Percentiles rank a stretch among this genome's conserved stretches.
Conservation (phyloP, 2,329 filamentous ascomycete genomes). For the Aspergillus ruber region DNA sequence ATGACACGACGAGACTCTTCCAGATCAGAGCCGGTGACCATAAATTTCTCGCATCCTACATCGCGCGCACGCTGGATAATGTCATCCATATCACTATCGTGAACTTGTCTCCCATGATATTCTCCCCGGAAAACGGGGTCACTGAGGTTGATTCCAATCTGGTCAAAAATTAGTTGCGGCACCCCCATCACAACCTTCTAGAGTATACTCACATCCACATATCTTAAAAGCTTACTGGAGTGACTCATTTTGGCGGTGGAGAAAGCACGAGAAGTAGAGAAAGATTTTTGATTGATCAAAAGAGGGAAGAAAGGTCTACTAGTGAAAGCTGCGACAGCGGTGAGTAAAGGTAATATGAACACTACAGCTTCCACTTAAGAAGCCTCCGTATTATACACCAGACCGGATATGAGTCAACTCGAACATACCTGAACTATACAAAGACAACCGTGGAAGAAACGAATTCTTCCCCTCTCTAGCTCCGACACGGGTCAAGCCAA, state of each 20-base stretch:
- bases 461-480: background rate
- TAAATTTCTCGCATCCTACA: conserved; percentile 79
- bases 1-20: conserved; percentile 69
- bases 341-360: background rate
- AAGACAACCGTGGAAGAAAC: background rate
- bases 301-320: background rate
- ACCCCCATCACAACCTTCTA: background rate
- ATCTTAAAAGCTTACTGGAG: conserved; percentile 31
- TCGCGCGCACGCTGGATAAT: conserved; percentile 73
- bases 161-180: conserved; percentile 9
- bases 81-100: conserved; percentile 44
- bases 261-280: conserved; percentile 3
- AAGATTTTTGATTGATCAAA: conserved; percentile 6
- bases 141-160: conserved; percentile 91
- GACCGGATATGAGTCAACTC: background rate
- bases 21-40: conserved; percentile 88
- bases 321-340: background rate
- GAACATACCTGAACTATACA: background rate
- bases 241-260: conserved; percentile 28
- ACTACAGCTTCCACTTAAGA: background rate
- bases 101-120: conserved; percentile 70
- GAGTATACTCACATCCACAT: conserved; percentile 40
- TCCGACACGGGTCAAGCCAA: background rate
- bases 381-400: background rate
- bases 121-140: conserved; percentile 82